phyloP scores from a whole-genome alignment of 441 rosid species.

The Omphalea diandra region DNA sequence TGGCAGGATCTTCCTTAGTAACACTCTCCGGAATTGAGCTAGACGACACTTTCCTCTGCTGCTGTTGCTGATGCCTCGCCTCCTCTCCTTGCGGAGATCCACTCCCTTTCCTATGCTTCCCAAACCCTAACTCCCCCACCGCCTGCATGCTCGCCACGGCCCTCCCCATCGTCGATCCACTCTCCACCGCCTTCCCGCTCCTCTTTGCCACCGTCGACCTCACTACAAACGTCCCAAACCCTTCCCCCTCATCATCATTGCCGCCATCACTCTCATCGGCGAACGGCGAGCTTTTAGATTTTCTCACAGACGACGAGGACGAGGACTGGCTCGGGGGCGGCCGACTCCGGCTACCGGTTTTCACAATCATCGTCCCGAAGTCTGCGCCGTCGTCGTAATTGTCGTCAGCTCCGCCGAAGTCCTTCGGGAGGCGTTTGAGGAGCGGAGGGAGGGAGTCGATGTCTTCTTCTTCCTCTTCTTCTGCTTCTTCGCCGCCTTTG shows the following conservation, averaged over 20 bases:
- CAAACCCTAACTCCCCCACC: slow-evolving; percentile 50
- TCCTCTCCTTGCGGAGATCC: slow-evolving; percentile 48
- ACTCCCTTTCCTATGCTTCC: slow-evolving; percentile 47
- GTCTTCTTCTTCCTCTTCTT: slow-evolving; percentile 54
- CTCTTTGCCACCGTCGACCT: slow-evolving; percentile 37
- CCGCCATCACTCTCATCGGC: slow-evolving; percentile 35
- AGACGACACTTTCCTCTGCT: slow-evolving; percentile 60
- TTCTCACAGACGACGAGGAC: slow-evolving; percentile 22
- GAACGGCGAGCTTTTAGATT: slow-evolving; percentile 30
- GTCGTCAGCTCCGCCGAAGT: slow-evolving; percentile 79
- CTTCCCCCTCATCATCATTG: slow-evolving; percentile 47
- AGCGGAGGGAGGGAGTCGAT: slow-evolving; percentile 75
- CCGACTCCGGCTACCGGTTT: slow-evolving; percentile 40
- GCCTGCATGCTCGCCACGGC: slow-evolving; percentile 90
- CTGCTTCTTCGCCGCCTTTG: slow-evolving; percentile 34
- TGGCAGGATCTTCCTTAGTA: slow-evolving; percentile 81
- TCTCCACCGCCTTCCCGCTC: slow-evolving; percentile 30
- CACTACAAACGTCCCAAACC: slow-evolving; percentile 73
- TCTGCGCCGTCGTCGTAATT: slow-evolving; percentile 47
- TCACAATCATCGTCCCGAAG: slow-evolving; percentile 85
- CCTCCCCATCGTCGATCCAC: slow-evolving; percentile 71
- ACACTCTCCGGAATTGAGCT: slow-evolving; percentile 90
- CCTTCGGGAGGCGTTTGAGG: slow-evolving; percentile 82
- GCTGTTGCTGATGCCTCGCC: slow-evolving; percentile 34
- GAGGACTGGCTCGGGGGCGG: slow-evolving; percentile 22